Evolutionary conservation across 1,284 basidiomycete genomes (phyloP), one percentile per base, ranked within the genome.

Genomic region (Tylopilus orsonianus): DNA sequence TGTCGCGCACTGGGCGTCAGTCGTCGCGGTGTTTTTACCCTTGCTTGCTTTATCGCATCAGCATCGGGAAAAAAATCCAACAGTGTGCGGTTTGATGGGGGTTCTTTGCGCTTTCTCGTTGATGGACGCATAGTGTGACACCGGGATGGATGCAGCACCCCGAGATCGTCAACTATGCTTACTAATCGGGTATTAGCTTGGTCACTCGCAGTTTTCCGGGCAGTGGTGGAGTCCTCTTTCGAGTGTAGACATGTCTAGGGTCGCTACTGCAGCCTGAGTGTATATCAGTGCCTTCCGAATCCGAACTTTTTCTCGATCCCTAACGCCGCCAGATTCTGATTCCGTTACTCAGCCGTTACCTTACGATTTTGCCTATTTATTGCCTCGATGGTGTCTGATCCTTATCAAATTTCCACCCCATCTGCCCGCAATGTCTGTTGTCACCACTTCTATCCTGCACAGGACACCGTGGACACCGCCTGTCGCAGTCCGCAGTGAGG

Each of bases 401-500:
- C 23, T 39, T 30, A 8, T 23, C 33, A 22, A 18, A 26, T 45
- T 26, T 13, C 16, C 32, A 43, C 10, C 26, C 35, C 41, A n/a
- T 27, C 24, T 5, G 14, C 16, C 30, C 32, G 35, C 48, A 14
- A 68, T 57, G 53, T 52, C 61, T 44, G 39, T 36, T 34, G 26
- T 43, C 22, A 59, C 58, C 23, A 61, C 67, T n/a, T 68, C 72
- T 30, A 79, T 83, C 50, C 67, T 83, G 10, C 78, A 80, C 58
- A 68, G 81, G 56, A 86, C 84, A 4, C 82, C 87, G 1, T 87
- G 81, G 81, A 73, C 61, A 24, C 87, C 83, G 7, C 86, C 85
- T 12, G 70, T 89, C 13, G 88, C 85, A 3, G 70, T 77, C 16
- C 70, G 75, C 13, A 85, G 75, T 1, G 67, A 87, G 55, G 89